phyloP scores from a whole-genome alignment of 169 alveolate genomes.

The Ichthyophthirius multifiliis region DNA sequence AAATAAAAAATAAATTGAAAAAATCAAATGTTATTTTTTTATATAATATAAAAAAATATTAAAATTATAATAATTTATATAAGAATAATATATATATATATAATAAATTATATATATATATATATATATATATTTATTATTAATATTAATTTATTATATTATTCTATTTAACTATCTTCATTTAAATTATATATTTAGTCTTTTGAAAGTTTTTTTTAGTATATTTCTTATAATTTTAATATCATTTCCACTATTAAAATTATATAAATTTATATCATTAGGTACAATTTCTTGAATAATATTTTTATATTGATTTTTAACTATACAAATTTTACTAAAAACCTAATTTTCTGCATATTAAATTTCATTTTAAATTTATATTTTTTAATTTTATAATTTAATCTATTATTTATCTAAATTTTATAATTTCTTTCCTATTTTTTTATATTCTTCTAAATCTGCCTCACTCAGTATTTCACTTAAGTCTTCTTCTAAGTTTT shows the following conservation, averaged over 20 bases:
- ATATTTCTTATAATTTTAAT: conserved; percentile 30
- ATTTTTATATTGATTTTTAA: conserved; percentile 35
- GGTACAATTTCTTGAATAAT: conserved; percentile 33
- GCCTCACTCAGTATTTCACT: conserved; percentile 40
- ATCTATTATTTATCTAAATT: conserved; percentile 8
- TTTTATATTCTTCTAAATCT: conserved; percentile 19
- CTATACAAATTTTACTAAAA: not conserved
- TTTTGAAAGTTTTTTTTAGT: conserved; percentile 37
- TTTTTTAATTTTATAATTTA: not conserved
- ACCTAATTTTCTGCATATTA: not conserved
- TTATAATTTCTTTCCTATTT: not conserved
- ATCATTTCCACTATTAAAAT: conserved; percentile 36
- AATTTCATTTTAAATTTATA: not conserved
- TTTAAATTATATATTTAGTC: too few species aligned
- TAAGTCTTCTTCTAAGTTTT: conserved; percentile 43
- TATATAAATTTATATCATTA: conserved; percentile 27
- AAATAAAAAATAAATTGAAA: too few species aligned
- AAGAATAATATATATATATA: too few species aligned
- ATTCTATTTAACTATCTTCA: too few species aligned
- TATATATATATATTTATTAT: too few species aligned
- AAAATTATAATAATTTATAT: too few species aligned
- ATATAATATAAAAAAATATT: too few species aligned
- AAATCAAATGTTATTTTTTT: too few species aligned
- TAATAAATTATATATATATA: too few species aligned
- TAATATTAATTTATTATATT: too few species aligned